Conservation (phyloP, 2,329 filamentous ascomycete species). For the Aureobasidium musti region DNA sequence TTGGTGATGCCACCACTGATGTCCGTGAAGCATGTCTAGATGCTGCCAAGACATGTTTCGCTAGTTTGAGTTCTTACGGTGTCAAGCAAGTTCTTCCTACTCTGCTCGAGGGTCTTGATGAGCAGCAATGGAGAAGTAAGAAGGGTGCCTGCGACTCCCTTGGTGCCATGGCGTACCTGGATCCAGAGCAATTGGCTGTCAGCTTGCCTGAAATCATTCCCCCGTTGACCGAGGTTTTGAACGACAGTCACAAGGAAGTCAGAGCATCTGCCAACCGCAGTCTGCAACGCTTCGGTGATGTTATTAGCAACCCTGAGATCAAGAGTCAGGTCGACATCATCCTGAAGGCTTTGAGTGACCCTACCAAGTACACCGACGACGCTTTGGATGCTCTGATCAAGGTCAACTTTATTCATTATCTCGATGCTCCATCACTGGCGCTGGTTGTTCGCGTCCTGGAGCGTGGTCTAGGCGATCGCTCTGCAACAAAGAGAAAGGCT, state of each 20-base stretch:
- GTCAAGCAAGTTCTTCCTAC: slow-evolving; percentile 94
- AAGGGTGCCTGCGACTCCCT: slow-evolving; percentile 96
- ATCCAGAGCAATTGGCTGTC: slow-evolving; percentile 88
- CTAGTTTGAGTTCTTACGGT: slow-evolving; percentile 88
- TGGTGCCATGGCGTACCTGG: slow-evolving; percentile 97
- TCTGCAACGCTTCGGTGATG: slow-evolving; percentile 95
- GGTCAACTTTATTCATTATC: slow-evolving; percentile 96
- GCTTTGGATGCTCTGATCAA: slow-evolving; percentile 93
- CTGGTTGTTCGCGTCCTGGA: slow-evolving; percentile 94
- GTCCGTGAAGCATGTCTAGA: slow-evolving; percentile 92
- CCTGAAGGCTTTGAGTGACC: slow-evolving; percentile 94
- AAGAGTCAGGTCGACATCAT: slow-evolving; percentile 89
- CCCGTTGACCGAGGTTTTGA: slow-evolving; percentile 87
- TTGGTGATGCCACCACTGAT: slow-evolving; percentile 83
- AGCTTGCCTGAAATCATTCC: slow-evolving; percentile 97
- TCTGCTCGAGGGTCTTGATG: slow-evolving; percentile 86
- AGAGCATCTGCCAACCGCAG: slow-evolving; percentile 88
- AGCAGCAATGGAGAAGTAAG: slow-evolving; percentile 97
- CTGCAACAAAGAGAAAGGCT: slow-evolving; percentile 92
- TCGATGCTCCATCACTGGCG: slow-evolving; percentile 94
- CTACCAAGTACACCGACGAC: slow-evolving; percentile 94
- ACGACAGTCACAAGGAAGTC: slow-evolving; percentile 98
- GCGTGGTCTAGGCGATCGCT: slow-evolving; percentile 85
- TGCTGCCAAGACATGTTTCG: slow-evolving; percentile 91
- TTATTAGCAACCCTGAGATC: slow-evolving; percentile 97